Evolutionary conservation across 2,329 filamentous ascomycete species (phyloP).

Genomic region (Lasiodiplodia theobromae): DNA sequence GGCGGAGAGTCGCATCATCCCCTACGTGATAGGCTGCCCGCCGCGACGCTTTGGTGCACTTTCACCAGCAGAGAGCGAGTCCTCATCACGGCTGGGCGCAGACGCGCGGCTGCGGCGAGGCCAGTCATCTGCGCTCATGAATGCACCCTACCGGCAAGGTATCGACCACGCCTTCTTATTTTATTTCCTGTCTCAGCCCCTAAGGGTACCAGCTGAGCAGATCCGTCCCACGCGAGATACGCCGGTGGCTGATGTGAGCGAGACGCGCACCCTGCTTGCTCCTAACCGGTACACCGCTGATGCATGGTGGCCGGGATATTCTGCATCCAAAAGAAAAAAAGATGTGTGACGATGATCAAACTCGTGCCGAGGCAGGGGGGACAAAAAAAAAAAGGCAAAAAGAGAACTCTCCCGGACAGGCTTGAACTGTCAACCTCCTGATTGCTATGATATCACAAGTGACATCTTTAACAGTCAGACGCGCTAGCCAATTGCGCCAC

Average conservation of each 20-base stretch:
- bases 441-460: background rate
- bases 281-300: background rate
- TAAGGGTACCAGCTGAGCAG: conserved; percentile 9
- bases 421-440: conserved; percentile 32
- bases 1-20: background rate
- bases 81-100: background rate
- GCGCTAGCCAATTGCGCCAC: conserved; percentile 63
- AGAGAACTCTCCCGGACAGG: conserved; percentile 29
- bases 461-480: conserved; percentile 62
- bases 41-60: background rate
- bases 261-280: conserved; percentile 16
- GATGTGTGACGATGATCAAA: background rate
- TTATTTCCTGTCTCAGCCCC: conserved; percentile 6
- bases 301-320: background rate
- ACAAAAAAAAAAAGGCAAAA: background rate
- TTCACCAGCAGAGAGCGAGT: background rate
- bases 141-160: background rate
- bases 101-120: background rate
- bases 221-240: conserved; percentile 13
- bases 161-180: background rate
- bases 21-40: conserved; percentile 6
- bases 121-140: conserved; percentile 9
- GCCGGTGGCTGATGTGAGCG: conserved; percentile 19
- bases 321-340: background rate
- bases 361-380: background rate